These are phyloP conservation scores for Hsuehochloa calcarea DNA, from an alignment of 176 grass and related monocot species.

Conservation along the genomic window DNA sequence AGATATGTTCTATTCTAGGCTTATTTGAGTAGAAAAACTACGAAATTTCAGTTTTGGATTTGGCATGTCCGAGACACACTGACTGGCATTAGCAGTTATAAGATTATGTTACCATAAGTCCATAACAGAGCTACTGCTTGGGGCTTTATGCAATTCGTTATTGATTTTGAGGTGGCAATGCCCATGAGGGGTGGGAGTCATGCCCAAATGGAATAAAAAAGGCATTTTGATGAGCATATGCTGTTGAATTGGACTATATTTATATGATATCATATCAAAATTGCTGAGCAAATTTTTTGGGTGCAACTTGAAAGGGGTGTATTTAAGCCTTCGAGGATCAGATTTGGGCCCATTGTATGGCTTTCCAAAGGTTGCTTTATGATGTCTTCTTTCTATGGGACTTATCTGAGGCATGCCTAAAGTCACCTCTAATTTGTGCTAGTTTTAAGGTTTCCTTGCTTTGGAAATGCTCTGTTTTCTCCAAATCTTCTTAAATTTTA, in stretches of 20 bases:
- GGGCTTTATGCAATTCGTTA: neutral
- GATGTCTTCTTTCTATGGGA: neutral
- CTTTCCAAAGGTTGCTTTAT: neutral
- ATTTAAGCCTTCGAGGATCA: neutral
- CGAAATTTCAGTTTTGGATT: neutral
- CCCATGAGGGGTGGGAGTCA: neutral
- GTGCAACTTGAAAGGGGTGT: neutral
- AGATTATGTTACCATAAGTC: neutral
- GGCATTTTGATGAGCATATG: neutral
- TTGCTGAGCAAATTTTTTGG: too few relatives aligned
- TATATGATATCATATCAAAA: too few relatives aligned
- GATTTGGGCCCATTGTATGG: neutral
- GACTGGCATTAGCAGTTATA: neutral
- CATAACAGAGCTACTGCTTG: too few relatives aligned
- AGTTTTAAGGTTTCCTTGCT: neutral
- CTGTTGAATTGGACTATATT: neutral
- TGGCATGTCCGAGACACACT: neutral
- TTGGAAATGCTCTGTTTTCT: neutral
- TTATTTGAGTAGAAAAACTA: constrained; percentile 5
- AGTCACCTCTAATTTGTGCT: neutral
- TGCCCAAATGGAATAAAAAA: neutral
- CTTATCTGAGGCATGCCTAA: neutral
- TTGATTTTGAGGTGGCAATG: neutral
- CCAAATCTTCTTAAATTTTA: neutral
- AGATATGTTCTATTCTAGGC: neutral